Evolutionary conservation across 768 basidiomycete genomes (phyloP).

Genomic region (Amanita fuliginea): DNA sequence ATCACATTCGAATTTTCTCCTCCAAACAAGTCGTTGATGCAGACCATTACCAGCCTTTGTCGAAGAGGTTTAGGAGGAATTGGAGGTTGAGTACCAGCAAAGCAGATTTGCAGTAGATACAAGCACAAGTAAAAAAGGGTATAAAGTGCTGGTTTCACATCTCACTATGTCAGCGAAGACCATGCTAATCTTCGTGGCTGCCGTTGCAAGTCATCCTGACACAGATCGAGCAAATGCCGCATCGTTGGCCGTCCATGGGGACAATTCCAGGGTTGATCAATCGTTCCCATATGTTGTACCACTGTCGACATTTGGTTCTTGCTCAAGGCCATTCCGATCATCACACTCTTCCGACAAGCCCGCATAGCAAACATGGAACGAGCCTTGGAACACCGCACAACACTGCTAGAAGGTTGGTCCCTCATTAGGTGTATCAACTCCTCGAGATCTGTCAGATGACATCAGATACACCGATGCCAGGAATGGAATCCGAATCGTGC

Average conservation of each 20-base stretch:
- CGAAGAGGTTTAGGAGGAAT: no score
- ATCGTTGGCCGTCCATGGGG: slow-evolving; percentile 83
- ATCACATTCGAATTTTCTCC: no score
- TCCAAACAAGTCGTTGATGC: no score
- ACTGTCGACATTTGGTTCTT: slow-evolving; percentile 68
- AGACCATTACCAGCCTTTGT: no score
- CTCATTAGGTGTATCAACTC: slow-evolving; percentile 83
- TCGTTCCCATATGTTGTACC: slow-evolving; percentile 72
- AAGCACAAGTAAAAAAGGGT: no score
- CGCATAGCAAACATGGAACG: slow-evolving; percentile 94
- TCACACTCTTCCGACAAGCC: slow-evolving; percentile 92
- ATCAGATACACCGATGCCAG: neutral
- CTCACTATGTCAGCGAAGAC: slow-evolving; percentile 15
- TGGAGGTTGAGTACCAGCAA: no score
- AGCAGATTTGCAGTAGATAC: no score
- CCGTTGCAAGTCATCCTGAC: slow-evolving; percentile 8
- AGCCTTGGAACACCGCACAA: slow-evolving; percentile 89
- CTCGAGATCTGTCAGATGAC: slow-evolving; percentile 58
- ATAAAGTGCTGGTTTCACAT: neutral
- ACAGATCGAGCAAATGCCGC: slow-evolving; percentile 59
- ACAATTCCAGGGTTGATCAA: slow-evolving; percentile 83
- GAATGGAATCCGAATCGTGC: slow-evolving; percentile 4
- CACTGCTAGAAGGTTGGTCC: slow-evolving; percentile 64
- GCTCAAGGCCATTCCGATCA: slow-evolving; percentile 85
- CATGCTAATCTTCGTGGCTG: slow-evolving; percentile 21